phyloP scores from a whole-genome alignment of 1,139 yeast genomes.

The Tardiomyces blankii region DNA sequence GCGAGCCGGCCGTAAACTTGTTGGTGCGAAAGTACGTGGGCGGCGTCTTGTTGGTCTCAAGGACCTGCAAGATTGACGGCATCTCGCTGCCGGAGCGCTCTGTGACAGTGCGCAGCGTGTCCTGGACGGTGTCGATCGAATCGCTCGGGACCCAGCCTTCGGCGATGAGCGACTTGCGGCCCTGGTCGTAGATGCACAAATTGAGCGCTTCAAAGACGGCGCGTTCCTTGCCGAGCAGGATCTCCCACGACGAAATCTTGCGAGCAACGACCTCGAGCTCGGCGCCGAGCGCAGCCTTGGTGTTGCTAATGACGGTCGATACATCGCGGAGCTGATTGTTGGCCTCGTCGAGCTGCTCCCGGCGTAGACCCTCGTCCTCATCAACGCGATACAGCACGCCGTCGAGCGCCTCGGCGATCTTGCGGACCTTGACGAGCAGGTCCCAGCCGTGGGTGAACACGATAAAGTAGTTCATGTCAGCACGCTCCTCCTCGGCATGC shows the following conservation, averaged over 20 bases:
- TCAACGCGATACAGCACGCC: conserved; percentile 63
- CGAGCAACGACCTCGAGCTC: conserved; percentile 74
- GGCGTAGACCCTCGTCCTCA: conserved; percentile 45
- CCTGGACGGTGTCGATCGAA: conserved; percentile 39
- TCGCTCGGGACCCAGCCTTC: conserved; percentile 90
- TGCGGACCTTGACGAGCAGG: conserved; percentile 54
- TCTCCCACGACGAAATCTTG: conserved; percentile 64
- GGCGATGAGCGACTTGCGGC: conserved; percentile 85
- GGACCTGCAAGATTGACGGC: conserved; percentile 71
- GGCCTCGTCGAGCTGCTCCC: conserved; percentile 45
- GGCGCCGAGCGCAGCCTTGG: conserved; percentile 58
- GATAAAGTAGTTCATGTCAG: conserved; percentile 61
- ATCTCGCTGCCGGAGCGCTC: conserved; percentile 47
- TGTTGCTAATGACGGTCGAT: conserved; percentile 57
- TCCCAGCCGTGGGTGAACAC: conserved; percentile 83
- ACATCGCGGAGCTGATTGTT: conserved; percentile 52
- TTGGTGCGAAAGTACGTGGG: conserved; percentile 91
- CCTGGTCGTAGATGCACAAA: conserved; percentile 73
- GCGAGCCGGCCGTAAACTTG: conserved; percentile 87
- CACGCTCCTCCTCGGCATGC: conserved; percentile 34
- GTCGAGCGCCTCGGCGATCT: conserved; percentile 75
- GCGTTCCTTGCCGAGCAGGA: conserved; percentile 57
- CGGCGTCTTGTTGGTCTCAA: conserved; percentile 74
- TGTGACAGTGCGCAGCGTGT: conserved; percentile 44
- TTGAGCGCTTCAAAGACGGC: conserved; percentile 67